Evolutionary conservation across 2,329 filamentous ascomycete species (phyloP).

Genomic region (Cercospora berteroae): DNA sequence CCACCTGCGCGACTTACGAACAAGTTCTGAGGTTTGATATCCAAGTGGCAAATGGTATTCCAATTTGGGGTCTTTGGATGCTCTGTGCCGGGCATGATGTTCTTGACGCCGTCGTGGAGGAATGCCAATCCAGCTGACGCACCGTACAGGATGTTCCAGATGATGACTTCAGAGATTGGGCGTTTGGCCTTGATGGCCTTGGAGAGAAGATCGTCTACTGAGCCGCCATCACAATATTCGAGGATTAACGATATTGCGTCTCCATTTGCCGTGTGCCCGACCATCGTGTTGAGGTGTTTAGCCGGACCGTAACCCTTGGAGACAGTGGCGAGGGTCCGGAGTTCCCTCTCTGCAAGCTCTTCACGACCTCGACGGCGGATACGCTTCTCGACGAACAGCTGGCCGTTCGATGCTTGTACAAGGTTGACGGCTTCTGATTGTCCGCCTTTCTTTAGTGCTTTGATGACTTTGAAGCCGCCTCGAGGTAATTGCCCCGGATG

Average conservation of each 20-base stretch:
- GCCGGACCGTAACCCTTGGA: not conserved
- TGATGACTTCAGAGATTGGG: not conserved
- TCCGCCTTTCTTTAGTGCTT: not conserved
- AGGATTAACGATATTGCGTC: constrained; percentile 12
- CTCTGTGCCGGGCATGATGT: not conserved
- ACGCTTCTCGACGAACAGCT: constrained; percentile 20
- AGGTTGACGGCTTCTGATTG: constrained; percentile 13
- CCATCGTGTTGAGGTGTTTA: constrained; percentile 6
- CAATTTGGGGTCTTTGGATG: constrained; percentile 1
- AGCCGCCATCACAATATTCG: constrained; percentile 19
- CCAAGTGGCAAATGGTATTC: constrained; percentile 22
- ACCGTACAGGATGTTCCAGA: constrained; percentile 19
- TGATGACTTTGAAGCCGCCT: not conserved
- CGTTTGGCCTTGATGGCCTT: not conserved
- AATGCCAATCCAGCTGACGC: constrained; percentile 21
- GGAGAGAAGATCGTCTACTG: constrained; percentile 2
- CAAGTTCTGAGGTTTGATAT: constrained; percentile 24
- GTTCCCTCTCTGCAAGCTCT: constrained; percentile 7
- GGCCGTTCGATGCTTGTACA: constrained; percentile 6
- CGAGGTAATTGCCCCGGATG: not conserved
- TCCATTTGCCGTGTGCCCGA: constrained; percentile 9
- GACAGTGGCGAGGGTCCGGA: constrained; percentile 9
- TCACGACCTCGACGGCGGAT: constrained; percentile 8
- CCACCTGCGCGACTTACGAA: constrained; percentile 12
- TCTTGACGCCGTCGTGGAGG: constrained; percentile 36